A percentile compares a stretch with the other conserved stretches of the same genome.
phyloP scores from a whole-genome alignment of 1,284 basidiomycete species.

The Schizopora paradoxa region DNA sequence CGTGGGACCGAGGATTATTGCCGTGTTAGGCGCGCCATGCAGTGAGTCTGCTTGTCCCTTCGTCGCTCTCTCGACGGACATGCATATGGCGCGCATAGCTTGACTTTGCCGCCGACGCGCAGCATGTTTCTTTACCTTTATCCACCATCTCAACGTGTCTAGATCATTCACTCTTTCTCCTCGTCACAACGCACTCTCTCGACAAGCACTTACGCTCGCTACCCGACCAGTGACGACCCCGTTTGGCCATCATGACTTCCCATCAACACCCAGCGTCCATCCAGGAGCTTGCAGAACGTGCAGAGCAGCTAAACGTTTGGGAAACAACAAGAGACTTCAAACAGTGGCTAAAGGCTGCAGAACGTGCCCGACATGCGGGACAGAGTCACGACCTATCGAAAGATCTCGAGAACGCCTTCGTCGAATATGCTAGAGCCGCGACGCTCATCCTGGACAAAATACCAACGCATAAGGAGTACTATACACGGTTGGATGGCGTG shows the following conservation, averaged over 20 bases:
- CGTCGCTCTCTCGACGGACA: not conserved
- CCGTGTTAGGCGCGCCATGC: no score
- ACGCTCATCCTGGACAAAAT: conserved; percentile 40
- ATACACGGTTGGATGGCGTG: conserved; percentile 27
- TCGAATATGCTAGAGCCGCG: conserved; percentile 37
- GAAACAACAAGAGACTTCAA: conserved; percentile 33
- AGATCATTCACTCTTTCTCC: no score
- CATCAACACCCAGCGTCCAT: conserved; percentile 28
- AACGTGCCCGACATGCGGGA: conserved; percentile 20
- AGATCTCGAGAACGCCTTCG: conserved; percentile 29
- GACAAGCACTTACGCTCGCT: no score
- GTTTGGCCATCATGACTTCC: no score
- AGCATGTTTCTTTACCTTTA: no score
- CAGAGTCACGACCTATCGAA: conserved; percentile 20
- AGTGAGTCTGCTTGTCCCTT: not conserved
- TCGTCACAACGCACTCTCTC: no score
- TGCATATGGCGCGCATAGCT: not conserved
- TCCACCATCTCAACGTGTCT: no score
- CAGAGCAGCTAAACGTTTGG: conserved; percentile 27
- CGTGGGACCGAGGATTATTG: no score
- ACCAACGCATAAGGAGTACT: conserved; percentile 35
- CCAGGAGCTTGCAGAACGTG: conserved; percentile 33
- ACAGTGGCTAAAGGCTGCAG: conserved; percentile 32
- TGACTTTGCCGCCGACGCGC: no score
- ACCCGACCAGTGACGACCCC: no score